Conservation (phyloP, 1,139 yeast genomes). For the Suhomyces yuchorum region DNA sequence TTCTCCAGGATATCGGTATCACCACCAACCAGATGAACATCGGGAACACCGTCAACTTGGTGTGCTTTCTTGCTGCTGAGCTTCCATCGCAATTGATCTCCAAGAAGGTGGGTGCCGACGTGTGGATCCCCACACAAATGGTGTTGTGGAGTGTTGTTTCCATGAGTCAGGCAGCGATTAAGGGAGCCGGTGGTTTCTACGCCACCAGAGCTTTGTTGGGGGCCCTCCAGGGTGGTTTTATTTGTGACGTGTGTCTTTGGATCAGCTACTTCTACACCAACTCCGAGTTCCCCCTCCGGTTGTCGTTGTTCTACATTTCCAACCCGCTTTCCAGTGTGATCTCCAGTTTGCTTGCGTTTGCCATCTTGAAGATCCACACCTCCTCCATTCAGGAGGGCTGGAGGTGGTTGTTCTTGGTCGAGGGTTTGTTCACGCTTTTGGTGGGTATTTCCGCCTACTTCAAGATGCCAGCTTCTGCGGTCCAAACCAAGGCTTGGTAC, state of each 20-base stretch:
- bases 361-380: slow-evolving; percentile 45
- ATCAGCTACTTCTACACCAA: slow-evolving; percentile 56
- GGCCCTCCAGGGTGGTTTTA: slow-evolving; percentile 57
- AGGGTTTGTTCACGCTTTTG: slow-evolving; percentile 57
- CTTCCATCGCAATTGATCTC: slow-evolving; percentile 37
- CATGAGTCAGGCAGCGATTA: slow-evolving; percentile 26
- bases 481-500: slow-evolving; percentile 55
- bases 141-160: slow-evolving; percentile 31
- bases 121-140: slow-evolving; percentile 36
- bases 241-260: slow-evolving; percentile 57
- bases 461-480: slow-evolving; percentile 62
- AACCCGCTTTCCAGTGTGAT: slow-evolving; percentile 38
- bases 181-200: slow-evolving; percentile 32
- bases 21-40: slow-evolving; percentile 34
- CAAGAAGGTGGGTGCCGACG: slow-evolving; percentile 37
- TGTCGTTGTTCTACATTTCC: slow-evolving; percentile 53
- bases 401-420: slow-evolving; percentile 67
- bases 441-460: slow-evolving; percentile 57
- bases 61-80: slow-evolving; percentile 36
- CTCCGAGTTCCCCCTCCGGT: slow-evolving; percentile 50
- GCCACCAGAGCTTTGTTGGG: slow-evolving; percentile 51
- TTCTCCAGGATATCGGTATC: slow-evolving; percentile 30
- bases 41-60: slow-evolving; percentile 35
- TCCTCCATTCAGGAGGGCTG: slow-evolving; percentile 50
- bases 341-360: slow-evolving; percentile 50